Conservation (phyloP, 2,329 filamentous ascomycete species). For the Colletotrichum echinochloae region DNA sequence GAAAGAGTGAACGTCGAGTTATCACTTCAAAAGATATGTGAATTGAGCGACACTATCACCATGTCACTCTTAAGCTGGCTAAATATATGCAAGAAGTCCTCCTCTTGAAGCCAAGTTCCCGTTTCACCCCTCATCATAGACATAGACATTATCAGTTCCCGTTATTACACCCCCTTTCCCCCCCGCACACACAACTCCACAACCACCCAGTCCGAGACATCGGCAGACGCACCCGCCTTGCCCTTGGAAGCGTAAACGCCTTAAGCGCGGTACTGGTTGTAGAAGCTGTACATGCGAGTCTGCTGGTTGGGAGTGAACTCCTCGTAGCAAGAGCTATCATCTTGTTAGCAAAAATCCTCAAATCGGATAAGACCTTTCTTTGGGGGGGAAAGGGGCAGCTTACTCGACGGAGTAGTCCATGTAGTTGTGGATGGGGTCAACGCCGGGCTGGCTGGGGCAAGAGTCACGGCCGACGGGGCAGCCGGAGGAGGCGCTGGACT, state of each 20-base stretch:
- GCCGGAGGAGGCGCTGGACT: slow-evolving; percentile 48
- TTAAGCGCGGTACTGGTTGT: slow-evolving; percentile 51
- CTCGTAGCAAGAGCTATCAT: slow-evolving; percentile 54
- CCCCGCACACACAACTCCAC: neutral
- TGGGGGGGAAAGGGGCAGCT: too few relatives aligned
- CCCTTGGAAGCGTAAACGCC: neutral
- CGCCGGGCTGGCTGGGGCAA: slow-evolving; percentile 48
- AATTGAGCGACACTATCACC: neutral
- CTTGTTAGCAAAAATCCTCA: slow-evolving; percentile 43
- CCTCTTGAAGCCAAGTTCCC: neutral
- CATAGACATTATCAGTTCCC: neutral
- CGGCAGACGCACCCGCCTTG: neutral
- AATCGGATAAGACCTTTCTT: neutral
- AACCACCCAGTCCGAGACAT: neutral
- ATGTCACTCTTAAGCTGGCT: neutral
- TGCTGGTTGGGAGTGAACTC: slow-evolving; percentile 59
- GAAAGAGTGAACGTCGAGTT: too few relatives aligned
- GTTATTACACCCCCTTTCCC: neutral
- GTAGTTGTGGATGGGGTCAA: slow-evolving; percentile 54
- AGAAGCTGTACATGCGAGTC: slow-evolving; percentile 55
- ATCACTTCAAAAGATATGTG: neutral
- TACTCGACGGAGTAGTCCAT: slow-evolving; percentile 58
- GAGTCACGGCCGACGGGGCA: slow-evolving; percentile 54
- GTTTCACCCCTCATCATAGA: neutral
- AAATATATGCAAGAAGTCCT: neutral